phyloP scores from a whole-genome alignment of 129 eudicot genomes.

The Solidago caesia region DNA sequence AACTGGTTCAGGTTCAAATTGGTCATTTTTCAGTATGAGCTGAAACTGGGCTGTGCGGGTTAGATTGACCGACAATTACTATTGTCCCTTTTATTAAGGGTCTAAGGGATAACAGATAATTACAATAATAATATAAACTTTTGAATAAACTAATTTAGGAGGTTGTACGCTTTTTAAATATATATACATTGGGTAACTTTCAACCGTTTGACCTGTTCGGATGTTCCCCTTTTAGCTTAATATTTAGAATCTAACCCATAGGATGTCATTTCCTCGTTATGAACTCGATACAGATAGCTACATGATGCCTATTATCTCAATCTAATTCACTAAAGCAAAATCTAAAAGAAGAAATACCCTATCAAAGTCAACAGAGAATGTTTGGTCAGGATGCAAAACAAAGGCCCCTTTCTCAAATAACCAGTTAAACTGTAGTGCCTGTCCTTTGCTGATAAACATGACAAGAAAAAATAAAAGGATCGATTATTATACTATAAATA shows the following conservation, averaged over 20 bases:
- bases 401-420: conserved; percentile 79
- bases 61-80: no score
- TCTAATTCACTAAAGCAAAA: background rate
- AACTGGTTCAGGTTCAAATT: background rate
- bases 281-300: background rate
- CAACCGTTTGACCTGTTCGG: background rate
- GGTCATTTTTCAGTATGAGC: background rate
- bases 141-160: background rate
- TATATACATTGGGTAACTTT: background rate
- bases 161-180: background rate
- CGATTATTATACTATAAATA: background rate
- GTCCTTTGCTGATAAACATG: conserved; percentile 67
- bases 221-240: background rate
- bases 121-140: no score
- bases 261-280: background rate
- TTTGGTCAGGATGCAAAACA: conserved; percentile 60
- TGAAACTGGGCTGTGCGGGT: background rate
- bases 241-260: background rate
- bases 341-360: conserved; percentile 55
- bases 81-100: no score
- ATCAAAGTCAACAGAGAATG: conserved; percentile 78
- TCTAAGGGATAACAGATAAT: no score
- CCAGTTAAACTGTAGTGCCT: conserved; percentile 96
- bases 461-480: background rate
- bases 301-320: background rate